Base-by-base conservation (phyloP, 225 moss, liverwort and hornwort species). In the Pleurozium schreberi region DNA sequence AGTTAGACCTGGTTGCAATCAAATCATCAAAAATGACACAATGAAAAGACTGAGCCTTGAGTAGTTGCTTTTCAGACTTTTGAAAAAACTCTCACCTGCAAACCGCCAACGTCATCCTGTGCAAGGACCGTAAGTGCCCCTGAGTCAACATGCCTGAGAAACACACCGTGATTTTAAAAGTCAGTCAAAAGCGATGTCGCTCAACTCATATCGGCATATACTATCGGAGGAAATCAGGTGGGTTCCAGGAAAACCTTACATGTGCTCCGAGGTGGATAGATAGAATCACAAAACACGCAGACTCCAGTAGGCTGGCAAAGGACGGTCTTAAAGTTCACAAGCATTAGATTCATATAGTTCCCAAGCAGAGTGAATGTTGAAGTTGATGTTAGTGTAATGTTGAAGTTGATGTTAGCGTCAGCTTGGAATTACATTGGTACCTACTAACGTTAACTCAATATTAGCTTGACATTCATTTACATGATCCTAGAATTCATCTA, bases 121-220 rank as follows among this genome's bases (percentile, higher is more conserved):
- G 92, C 93, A 65, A 96, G 92, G 36, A 95, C 58, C 18, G 94
- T 95, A 52, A 96, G 93, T 59, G 94, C 94, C 79, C 94, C 94
- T 64, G 94, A 92, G 88, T 94, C 94, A 40, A 93, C 75, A 83
- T 94, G 94, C 91, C 94, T 93, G 94, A 16, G 47, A 88, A 77
- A 79, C 21, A 55, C 64, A 88, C 55, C 53, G 69, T 57, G 33
- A 21, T 80, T 18, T 83, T 73, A 80, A 40, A 58, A 59, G 82
- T 89, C 81, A 85, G 47, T 64, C 28, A 50, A 81, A 52, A 73
- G 75, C 18, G 63, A 40, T 86, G 61, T 31, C 75, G 33, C 49
- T 82, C 70, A 82, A 66, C 28, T 88, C 63, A 49, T 75, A 7
- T 63, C 49, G 36, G 47, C 52, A 74, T 57, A 22, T 20, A 80